Evolutionary conservation across 73 alveolate genomes (phyloP).

Genomic region (Paramecium bursaria): DNA sequence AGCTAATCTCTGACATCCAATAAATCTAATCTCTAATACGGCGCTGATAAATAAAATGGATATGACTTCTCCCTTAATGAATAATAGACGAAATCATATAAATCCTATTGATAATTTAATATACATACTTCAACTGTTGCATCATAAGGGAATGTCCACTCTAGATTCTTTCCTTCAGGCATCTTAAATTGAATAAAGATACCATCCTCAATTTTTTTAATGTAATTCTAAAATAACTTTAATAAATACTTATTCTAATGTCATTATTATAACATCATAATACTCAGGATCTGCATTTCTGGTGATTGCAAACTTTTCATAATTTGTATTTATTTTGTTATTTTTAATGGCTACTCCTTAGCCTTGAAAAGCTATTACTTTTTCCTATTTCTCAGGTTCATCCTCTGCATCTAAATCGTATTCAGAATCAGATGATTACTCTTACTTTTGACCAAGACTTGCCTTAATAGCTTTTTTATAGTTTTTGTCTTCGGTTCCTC

Average conservation of each 20-base stretch:
- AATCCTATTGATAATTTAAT: neutral
- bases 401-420: slow-evolving; percentile 73
- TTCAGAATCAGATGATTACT: slow-evolving; percentile 71
- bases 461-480: slow-evolving; percentile 80
- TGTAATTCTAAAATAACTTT: slow-evolving; percentile 62
- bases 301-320: slow-evolving; percentile 10
- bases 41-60: neutral
- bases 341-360: slow-evolving; percentile 66
- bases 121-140: slow-evolving; percentile 43
- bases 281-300: slow-evolving; percentile 53
- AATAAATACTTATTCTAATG: slow-evolving; percentile 66
- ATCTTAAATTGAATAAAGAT: slow-evolving; percentile 37
- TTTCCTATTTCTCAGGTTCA: slow-evolving; percentile 50
- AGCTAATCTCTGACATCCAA: slow-evolving; percentile 4
- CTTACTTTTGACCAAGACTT: slow-evolving; percentile 79
- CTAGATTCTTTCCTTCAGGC: slow-evolving; percentile 67
- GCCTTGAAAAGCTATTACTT: slow-evolving; percentile 70
- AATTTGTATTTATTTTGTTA: neutral
- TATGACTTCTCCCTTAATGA: neutral
- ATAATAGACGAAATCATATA: slow-evolving; percentile 29
- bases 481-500: slow-evolving; percentile 88
- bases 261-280: slow-evolving; percentile 62
- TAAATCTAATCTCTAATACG: neutral
- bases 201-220: slow-evolving; percentile 17
- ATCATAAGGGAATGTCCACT: slow-evolving; percentile 61